These are phyloP conservation scores for Fusarium buxicola DNA, from an alignment of 2,329 filamentous ascomycete species.

Conservation along the genomic window DNA sequence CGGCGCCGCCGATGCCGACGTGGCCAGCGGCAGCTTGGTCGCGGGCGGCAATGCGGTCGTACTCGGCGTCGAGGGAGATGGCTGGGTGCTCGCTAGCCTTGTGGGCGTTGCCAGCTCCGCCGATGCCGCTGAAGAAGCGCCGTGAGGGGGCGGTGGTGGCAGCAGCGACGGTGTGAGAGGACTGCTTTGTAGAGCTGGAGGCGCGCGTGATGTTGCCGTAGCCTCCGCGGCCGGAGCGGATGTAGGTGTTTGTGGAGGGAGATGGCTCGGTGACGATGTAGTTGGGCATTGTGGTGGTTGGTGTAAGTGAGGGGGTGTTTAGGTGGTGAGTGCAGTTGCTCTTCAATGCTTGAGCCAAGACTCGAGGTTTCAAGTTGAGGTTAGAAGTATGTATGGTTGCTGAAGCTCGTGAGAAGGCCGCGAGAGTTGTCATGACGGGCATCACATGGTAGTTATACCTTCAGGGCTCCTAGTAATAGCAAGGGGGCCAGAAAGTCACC, in stretches of 20 bases:
- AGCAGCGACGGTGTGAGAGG: constrained; percentile 61
- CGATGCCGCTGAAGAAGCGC: constrained; percentile 74
- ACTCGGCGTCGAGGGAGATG: constrained; percentile 62
- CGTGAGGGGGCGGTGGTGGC: constrained; percentile 51
- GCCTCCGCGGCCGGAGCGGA: constrained; percentile 66
- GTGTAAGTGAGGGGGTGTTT: constrained; percentile 20
- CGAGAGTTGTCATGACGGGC: constrained; percentile 38
- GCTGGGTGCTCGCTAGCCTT: constrained; percentile 58
- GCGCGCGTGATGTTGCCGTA: constrained; percentile 67
- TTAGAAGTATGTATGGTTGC: constrained; percentile 3
- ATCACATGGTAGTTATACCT: constrained; percentile 41
- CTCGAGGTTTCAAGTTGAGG: not conserved
- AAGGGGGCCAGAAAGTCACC: constrained; percentile 24
- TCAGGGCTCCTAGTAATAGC: constrained; percentile 7
- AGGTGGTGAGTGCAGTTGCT: constrained; percentile 13
- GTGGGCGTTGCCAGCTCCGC: constrained; percentile 74
- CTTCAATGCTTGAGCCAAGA: not conserved
- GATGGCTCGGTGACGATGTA: constrained; percentile 51
- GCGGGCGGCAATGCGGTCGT: constrained; percentile 57
- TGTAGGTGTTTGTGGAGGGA: constrained; percentile 50
- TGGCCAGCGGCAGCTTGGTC: constrained; percentile 64
- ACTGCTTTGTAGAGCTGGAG: constrained; percentile 54
- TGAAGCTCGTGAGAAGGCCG: constrained; percentile 14
- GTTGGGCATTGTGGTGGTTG: constrained; percentile 45
- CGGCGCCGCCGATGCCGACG: constrained; percentile 74